Evolutionary conservation across 306 rosid genomes (phyloP).

Genomic region (Quercus cerris): DNA sequence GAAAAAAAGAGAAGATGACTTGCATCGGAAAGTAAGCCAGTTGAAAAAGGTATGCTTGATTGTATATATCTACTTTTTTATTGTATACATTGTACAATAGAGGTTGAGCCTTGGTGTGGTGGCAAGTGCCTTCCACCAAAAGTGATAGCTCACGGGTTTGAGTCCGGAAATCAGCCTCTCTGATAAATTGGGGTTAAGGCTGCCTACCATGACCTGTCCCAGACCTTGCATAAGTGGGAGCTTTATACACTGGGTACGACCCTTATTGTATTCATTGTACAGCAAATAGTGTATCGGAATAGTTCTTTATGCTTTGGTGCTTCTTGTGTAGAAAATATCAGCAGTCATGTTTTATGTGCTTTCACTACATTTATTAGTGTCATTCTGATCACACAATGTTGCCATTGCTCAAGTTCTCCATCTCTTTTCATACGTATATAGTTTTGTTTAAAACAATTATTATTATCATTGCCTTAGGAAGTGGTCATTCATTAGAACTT

Average conservation of each 20-base stretch:
- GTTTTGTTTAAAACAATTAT: neutral
- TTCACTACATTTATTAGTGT: neutral
- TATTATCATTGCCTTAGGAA: neutral
- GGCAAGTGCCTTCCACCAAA: too few relatives aligned
- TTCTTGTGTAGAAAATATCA: neutral
- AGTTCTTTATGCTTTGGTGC: neutral
- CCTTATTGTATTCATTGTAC: neutral
- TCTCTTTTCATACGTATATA: neutral
- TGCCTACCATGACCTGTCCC: too few relatives aligned
- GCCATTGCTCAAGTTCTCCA: neutral
- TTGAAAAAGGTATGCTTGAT: conserved; percentile 49
- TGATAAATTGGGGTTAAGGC: too few relatives aligned
- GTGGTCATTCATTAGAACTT: neutral
- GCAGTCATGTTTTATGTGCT: neutral
- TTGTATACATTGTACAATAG: neutral
- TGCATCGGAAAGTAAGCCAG: conserved; percentile 32
- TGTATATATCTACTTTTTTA: neutral
- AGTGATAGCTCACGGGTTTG: too few relatives aligned
- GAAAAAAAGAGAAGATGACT: conserved; percentile 42
- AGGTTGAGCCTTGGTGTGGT: neutral
- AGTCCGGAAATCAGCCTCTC: too few relatives aligned
- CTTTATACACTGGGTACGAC: too few relatives aligned
- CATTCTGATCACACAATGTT: neutral
- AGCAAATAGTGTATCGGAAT: neutral
- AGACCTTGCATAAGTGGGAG: too few relatives aligned